phyloP scores from a whole-genome alignment of 805 yeast species.

The Nakazawaea ambrosiae region DNA sequence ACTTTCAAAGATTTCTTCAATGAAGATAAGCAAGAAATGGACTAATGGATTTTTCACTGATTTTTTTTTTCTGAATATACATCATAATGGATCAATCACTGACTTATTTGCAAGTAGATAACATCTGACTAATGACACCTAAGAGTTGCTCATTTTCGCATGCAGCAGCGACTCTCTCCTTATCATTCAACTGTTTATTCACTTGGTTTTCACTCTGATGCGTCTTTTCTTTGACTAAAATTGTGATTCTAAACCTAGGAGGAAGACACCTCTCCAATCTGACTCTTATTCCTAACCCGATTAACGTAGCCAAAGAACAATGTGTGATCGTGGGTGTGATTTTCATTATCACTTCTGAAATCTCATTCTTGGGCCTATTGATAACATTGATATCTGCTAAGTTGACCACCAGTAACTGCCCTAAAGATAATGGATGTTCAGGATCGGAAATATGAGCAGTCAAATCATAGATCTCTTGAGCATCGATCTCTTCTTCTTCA shows the following conservation, averaged over 20 bases:
- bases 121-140: slow-evolving; percentile 88
- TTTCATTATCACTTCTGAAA: slow-evolving; percentile 70
- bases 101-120: slow-evolving; percentile 56
- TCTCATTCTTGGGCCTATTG: slow-evolving; percentile 44
- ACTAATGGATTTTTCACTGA: background rate
- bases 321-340: slow-evolving; percentile 98
- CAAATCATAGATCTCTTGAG: slow-evolving; percentile 85
- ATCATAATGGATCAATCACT: background rate
- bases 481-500: slow-evolving; percentile 61
- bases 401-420: slow-evolving; percentile 91
- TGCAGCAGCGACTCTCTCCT: slow-evolving; percentile 97
- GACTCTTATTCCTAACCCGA: slow-evolving; percentile 91
- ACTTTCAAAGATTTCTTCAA: slow-evolving; percentile 49
- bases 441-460: slow-evolving; percentile 90
- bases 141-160: slow-evolving; percentile 92
- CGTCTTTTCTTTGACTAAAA: slow-evolving; percentile 80
- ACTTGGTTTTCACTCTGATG: slow-evolving; percentile 96
- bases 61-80: background rate
- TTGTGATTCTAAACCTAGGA: slow-evolving; percentile 70
- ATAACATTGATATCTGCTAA: slow-evolving; percentile 68
- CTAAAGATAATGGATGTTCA: slow-evolving; percentile 92
- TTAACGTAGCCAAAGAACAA: slow-evolving; percentile 91
- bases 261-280: slow-evolving; percentile 86
- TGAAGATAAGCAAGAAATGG: background rate
- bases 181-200: slow-evolving; percentile 93